These are phyloP conservation scores for Daldinia bambusicola DNA, from an alignment of 495 filamentous ascomycete species.

Conservation along the genomic window DNA sequence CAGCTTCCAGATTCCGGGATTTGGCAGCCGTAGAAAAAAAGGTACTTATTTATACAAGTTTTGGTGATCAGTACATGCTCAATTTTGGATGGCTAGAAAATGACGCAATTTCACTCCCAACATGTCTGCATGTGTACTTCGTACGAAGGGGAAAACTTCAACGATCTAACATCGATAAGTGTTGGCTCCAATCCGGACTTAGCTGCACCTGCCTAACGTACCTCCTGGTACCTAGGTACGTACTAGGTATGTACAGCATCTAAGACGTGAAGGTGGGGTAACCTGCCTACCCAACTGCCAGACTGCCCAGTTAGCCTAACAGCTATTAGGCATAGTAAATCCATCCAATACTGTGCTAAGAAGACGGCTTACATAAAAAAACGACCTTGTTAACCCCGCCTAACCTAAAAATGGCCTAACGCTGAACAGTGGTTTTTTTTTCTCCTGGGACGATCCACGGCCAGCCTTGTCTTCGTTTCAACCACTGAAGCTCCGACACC, in stretches of 20 bases:
- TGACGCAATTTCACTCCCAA: neutral
- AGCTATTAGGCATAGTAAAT: neutral
- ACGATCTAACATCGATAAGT: too few species aligned
- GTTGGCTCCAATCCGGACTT: too few species aligned
- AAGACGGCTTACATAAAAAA: neutral
- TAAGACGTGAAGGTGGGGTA: neutral
- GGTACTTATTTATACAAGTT: neutral
- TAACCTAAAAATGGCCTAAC: neutral
- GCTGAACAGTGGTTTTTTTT: neutral
- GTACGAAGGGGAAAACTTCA: neutral
- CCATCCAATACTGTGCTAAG: too few species aligned
- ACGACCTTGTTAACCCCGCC: neutral
- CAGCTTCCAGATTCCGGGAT: neutral
- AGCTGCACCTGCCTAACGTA: too few species aligned
- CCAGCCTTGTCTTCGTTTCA: constrained; percentile 22
- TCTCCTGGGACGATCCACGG: neutral
- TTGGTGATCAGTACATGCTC: neutral
- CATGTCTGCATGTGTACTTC: neutral
- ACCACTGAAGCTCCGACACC: constrained; percentile 31
- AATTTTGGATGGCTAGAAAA: constrained; percentile 2
- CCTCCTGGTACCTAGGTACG: constrained; percentile 8
- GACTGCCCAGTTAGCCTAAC: neutral
- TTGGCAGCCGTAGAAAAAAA: neutral
- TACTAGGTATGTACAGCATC: neutral
- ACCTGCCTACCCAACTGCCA: neutral